phyloP scores from a whole-genome alignment of 23 red algal species.

The Pyropia haitanensis region DNA sequence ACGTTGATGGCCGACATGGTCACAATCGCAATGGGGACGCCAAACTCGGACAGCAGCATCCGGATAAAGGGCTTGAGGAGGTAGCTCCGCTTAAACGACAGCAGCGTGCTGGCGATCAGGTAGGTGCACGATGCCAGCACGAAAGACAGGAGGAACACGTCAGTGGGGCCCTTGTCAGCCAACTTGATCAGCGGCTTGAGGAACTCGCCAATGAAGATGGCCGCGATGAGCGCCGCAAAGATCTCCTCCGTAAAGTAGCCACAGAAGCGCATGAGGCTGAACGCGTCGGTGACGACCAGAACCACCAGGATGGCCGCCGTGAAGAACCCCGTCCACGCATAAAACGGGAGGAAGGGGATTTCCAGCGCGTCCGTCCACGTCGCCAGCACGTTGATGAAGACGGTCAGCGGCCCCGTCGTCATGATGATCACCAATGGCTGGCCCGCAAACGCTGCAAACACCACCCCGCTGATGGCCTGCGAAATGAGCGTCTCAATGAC shows the following conservation, averaged over 20 bases:
- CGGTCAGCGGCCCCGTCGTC: constrained; percentile 81
- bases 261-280: constrained; percentile 59
- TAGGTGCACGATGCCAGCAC: constrained; percentile 72
- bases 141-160: constrained; percentile 68
- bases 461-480: constrained; percentile 69
- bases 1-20: constrained; percentile 57
- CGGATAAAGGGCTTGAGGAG: constrained; percentile 72
- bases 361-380: constrained; percentile 72
- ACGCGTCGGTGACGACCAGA: constrained; percentile 56
- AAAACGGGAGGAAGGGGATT: constrained; percentile 89
- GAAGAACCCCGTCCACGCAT: constrained; percentile 97
- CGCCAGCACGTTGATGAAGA: constrained; percentile 84
- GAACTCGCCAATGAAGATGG: constrained; percentile 75
- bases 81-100: constrained; percentile 72
- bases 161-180: constrained; percentile 42
- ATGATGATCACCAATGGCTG: constrained; percentile 91
- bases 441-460: constrained; percentile 70
- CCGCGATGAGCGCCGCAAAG: constrained; percentile 77
- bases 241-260: constrained; percentile 98
- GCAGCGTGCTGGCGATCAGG: constrained; percentile 51
- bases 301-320: constrained; percentile 73
- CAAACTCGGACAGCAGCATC: constrained; percentile 82
- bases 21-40: constrained; percentile 68
- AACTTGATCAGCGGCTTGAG: constrained; percentile 65
- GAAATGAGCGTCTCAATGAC: constrained; percentile 88